A percentile compares a stretch with the other conserved stretches of the same genome.
phyloP scores from a whole-genome alignment of 179 eudicot genomes.

The Spinacia oleracea region DNA sequence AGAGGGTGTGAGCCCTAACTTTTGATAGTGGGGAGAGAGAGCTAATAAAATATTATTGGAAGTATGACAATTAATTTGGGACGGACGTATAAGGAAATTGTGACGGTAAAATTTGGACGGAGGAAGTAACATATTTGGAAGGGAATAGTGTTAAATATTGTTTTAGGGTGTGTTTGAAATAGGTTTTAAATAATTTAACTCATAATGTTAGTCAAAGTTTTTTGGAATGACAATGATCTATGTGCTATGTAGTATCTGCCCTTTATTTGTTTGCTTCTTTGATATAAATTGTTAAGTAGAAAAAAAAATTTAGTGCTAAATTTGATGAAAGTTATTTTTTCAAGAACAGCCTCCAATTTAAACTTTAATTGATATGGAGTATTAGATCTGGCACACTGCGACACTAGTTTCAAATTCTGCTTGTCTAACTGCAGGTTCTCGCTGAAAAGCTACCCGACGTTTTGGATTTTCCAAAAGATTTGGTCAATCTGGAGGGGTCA shows the following conservation, averaged over 20 bases:
- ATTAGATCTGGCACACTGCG: not conserved
- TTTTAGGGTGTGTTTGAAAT: not conserved
- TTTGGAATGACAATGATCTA: not conserved
- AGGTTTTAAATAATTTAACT: not conserved
- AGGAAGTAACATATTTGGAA: too few species aligned
- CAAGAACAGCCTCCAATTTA: not conserved
- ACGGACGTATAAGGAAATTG: too few species aligned
- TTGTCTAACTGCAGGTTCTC: slow-evolving; percentile 54
- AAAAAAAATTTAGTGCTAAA: not conserved
- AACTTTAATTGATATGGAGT: not conserved
- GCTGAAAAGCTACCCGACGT: slow-evolving; percentile 85
- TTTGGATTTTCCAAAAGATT: slow-evolving; percentile 79
- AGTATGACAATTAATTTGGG: too few species aligned
- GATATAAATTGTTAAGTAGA: not conserved
- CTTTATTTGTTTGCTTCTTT: not conserved
- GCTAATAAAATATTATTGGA: too few species aligned
- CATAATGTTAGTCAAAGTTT: not conserved
- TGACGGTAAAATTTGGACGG: too few species aligned
- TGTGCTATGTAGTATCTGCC: not conserved
- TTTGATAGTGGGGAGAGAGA: too few species aligned
- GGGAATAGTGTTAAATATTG: not conserved
- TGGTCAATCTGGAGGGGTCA: slow-evolving; percentile 68
- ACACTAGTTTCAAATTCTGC: slow-evolving; percentile 6
- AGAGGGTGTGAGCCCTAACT: too few species aligned
- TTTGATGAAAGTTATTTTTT: not conserved